phyloP scores from a whole-genome alignment of 768 basidiomycete species.

The Kwoniella heveanensis region DNA sequence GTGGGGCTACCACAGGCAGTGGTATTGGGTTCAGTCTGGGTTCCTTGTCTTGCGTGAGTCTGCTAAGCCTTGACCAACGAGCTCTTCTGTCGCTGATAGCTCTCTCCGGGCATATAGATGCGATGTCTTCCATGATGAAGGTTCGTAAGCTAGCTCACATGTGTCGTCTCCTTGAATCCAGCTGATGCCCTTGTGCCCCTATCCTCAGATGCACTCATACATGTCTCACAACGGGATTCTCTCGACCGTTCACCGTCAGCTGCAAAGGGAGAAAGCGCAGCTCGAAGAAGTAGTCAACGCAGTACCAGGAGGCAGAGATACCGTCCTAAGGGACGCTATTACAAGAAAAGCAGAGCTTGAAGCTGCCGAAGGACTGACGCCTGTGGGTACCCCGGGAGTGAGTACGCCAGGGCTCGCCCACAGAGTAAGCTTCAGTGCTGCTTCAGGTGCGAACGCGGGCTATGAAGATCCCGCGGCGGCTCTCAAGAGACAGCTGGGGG shows the following conservation, averaged over 20 bases:
- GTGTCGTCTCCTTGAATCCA: not conserved
- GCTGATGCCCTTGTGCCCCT: slow-evolving; percentile 17
- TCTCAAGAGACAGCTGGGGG: slow-evolving; percentile 20
- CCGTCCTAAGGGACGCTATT: slow-evolving; percentile 32
- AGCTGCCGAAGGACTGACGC: slow-evolving; percentile 35
- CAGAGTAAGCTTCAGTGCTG: slow-evolving; percentile 12
- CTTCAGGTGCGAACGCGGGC: slow-evolving; percentile 11
- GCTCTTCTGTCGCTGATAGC: not conserved
- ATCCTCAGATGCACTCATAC: slow-evolving; percentile 85
- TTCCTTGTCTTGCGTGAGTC: slow-evolving; percentile 56
- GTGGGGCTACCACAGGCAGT: slow-evolving; percentile 90
- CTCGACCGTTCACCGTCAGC: slow-evolving; percentile 57
- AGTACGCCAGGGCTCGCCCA: slow-evolving; percentile 14
- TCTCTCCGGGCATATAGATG: slow-evolving; percentile 59
- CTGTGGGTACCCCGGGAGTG: slow-evolving; percentile 30
- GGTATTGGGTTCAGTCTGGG: slow-evolving; percentile 91
- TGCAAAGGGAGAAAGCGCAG: slow-evolving; percentile 59
- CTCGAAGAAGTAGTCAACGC: slow-evolving; percentile 31
- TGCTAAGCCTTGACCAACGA: not conserved
- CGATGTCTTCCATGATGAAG: slow-evolving; percentile 64
- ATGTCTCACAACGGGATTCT: slow-evolving; percentile 84
- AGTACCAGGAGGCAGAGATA: slow-evolving; percentile 46
- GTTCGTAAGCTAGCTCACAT: slow-evolving; percentile 14
- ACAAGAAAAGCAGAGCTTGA: slow-evolving; percentile 28
- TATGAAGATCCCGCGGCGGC: slow-evolving; percentile 32